Base-by-base conservation (phyloP, 768 basidiomycete species). In the Steccherinum ochraceum region DNA sequence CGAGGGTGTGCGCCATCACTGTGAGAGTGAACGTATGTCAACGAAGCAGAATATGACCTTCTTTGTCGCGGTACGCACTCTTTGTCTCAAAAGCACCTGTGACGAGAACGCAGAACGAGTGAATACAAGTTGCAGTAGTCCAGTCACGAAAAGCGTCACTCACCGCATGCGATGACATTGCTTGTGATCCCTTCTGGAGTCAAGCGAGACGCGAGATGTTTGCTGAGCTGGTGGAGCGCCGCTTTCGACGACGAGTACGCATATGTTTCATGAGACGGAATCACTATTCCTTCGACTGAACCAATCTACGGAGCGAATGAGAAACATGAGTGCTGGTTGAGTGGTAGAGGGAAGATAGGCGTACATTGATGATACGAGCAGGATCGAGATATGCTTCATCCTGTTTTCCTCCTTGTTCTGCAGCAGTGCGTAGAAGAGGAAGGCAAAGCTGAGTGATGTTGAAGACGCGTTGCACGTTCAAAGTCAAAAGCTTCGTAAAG, bases 161-260 rank as follows among this genome's bases (percentile, higher is more conserved):
- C 44, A 71, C 72, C 84, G 48, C 80, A 81, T 5, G 82, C 81
- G 45, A 86, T 76, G 12, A 79, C 78, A 61, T 85, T 86, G 59
- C 78, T 77, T 21, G 75, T 72, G 58, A 86, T 78, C 0, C 77
- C 74, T 49, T 82, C 78, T 48, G 60, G 66, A 0, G 82, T 83
- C 5, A 85, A 70, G 4, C 79, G 66, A 21, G 72, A 73, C 0
- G 76, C 84, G 23, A 86, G 70, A 53, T 80, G 75, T 19, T 78
- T 70, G 50, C 79, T 79, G 24, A 83, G 64, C 49, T 84, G 83
- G 60, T 80, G 77, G 48, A 82, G 63, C 2, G 71, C 80, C 4
- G 78, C 80, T 60, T 86, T 86, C n/a, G 77, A 78, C 3, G 81
- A 76, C 25, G 79, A 75, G 59, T 85, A 84, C 0, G 82, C 80